Percentiles rank a stretch among this genome's conserved stretches.
These are phyloP conservation scores for Hydnum rufescens DNA, from an alignment of 768 basidiomycete species.

Conservation along the genomic window DNA sequence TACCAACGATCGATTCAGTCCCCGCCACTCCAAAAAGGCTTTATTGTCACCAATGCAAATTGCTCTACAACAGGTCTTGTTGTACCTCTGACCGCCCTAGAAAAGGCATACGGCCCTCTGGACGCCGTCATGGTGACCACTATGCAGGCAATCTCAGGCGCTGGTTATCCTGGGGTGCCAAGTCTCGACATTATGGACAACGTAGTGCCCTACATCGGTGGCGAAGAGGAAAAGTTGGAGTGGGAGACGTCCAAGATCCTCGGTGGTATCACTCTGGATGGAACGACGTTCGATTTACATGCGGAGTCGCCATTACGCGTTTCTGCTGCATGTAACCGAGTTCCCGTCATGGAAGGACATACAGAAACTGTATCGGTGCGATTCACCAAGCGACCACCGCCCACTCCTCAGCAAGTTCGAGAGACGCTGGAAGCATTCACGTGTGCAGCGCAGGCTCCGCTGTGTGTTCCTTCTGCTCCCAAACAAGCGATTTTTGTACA, in stretches of 20 bases:
- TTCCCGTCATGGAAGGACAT: constrained; percentile 91
- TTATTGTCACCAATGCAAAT: constrained; percentile 97
- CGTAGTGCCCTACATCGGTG: constrained; percentile 80
- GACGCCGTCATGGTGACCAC: constrained; percentile 84
- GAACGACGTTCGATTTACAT: constrained; percentile 69
- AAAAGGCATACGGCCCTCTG: constrained; percentile 83
- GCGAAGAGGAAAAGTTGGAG: constrained; percentile 96
- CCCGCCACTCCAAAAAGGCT: constrained; percentile 56
- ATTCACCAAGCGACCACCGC: constrained; percentile 61
- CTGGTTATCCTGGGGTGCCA: constrained; percentile 89
- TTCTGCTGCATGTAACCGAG: constrained; percentile 85
- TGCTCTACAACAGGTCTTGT: constrained; percentile 90
- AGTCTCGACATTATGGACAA: constrained; percentile 88
- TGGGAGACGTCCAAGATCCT: constrained; percentile 98
- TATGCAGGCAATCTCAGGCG: constrained; percentile 94
- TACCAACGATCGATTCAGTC: constrained; percentile 58
- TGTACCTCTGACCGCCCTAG: constrained; percentile 78
- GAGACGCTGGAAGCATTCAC: constrained; percentile 59
- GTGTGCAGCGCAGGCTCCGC: constrained; percentile 51
- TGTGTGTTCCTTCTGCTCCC: constrained; percentile 73
- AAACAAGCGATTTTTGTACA: constrained; percentile 74
- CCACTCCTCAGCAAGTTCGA: constrained; percentile 70
- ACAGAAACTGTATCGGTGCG: constrained; percentile 76
- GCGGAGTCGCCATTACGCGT: constrained; percentile 60
- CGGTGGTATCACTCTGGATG: constrained; percentile 40